phyloP scores from a whole-genome alignment of 352 stramenopile species.

The Saprolegnia diclina region DNA sequence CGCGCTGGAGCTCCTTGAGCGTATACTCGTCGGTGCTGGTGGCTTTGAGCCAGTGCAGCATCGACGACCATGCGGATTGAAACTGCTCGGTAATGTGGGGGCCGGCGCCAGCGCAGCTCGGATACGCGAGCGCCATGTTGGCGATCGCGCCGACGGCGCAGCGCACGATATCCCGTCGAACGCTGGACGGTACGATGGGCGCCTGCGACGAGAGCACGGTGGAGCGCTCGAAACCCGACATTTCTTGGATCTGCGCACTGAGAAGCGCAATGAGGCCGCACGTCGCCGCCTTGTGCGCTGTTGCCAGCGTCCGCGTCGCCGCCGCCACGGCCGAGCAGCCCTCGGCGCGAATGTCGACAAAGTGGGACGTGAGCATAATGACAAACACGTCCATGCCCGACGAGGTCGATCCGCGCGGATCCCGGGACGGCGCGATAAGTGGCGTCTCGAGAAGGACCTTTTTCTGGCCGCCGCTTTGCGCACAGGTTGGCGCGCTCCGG shows the following conservation, averaged over 20 bases:
- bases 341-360: slow-evolving; percentile 63
- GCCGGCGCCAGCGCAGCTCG: slow-evolving; percentile 41
- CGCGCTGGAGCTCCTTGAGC: slow-evolving; percentile 56
- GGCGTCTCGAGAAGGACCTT: slow-evolving; percentile 30
- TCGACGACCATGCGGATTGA: too few species aligned
- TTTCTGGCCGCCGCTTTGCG: slow-evolving; percentile 71
- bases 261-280: slow-evolving; percentile 50
- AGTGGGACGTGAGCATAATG: slow-evolving; percentile 77
- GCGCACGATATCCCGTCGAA: slow-evolving; percentile 61
- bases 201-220: neutral
- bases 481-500: slow-evolving; percentile 39
- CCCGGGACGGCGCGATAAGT: neutral
- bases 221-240: neutral
- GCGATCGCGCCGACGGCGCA: slow-evolving; percentile 57
- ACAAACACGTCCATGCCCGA: slow-evolving; percentile 79
- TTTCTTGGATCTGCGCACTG: slow-evolving; percentile 35
- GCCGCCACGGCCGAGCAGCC: slow-evolving; percentile 62
- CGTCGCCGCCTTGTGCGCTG: slow-evolving; percentile 47
- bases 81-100: slow-evolving; percentile 46
- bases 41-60: too few species aligned
- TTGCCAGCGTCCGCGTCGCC: slow-evolving; percentile 64
- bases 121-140: slow-evolving; percentile 58
- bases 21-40: slow-evolving; percentile 53
- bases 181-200: slow-evolving; percentile 24
- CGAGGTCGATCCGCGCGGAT: slow-evolving; percentile 32